These are phyloP conservation scores for Withania somnifera DNA, from an alignment of 305 asterid genomes.

Conservation along the genomic window DNA sequence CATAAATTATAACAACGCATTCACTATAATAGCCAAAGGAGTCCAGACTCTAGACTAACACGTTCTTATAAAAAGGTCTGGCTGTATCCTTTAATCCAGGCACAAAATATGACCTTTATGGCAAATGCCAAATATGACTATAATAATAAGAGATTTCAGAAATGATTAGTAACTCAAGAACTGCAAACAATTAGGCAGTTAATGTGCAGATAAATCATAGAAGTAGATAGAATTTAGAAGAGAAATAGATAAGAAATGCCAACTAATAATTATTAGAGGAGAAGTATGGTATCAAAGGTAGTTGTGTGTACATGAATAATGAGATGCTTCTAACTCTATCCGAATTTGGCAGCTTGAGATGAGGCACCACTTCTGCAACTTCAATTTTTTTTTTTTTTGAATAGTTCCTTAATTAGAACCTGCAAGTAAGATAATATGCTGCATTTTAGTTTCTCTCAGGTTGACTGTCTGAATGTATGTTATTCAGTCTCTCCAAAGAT, in stretches of 20 bases:
- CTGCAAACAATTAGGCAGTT: background rate
- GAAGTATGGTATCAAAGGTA: background rate
- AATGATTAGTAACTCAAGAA: background rate
- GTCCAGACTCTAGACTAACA: background rate
- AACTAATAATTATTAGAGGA: conserved; percentile 1
- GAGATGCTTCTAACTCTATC: background rate
- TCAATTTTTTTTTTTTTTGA: background rate
- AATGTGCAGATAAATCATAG: background rate
- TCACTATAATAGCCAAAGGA: background rate
- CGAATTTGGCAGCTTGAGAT: background rate
- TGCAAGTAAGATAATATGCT: background rate
- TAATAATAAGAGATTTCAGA: background rate
- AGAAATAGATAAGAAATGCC: background rate
- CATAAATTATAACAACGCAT: background rate
- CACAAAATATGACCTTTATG: background rate
- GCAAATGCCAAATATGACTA: background rate
- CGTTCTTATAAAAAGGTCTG: background rate
- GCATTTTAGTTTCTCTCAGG: background rate
- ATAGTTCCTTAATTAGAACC: conserved; percentile 6
- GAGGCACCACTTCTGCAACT: background rate
- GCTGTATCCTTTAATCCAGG: background rate
- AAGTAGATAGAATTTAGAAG: background rate
- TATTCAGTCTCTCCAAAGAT: background rate
- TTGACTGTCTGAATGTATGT: background rate
- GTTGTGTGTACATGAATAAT: conserved; percentile 2